phyloP scores from a whole-genome alignment of 768 basidiomycete species.

The Gloeopeniophorella convolvens region DNA sequence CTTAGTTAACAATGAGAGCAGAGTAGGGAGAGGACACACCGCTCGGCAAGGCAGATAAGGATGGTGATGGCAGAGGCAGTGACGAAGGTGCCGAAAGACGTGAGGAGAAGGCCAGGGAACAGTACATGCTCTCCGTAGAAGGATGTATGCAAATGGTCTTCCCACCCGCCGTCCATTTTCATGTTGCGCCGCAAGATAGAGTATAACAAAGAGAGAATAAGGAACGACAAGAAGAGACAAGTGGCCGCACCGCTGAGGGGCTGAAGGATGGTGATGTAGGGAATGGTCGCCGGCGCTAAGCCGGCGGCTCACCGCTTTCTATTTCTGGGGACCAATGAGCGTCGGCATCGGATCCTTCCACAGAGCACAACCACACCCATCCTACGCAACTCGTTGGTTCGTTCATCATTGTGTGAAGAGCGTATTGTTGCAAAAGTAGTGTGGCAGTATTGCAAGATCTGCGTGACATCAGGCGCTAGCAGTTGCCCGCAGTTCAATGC shows the following conservation, averaged over 20 bases:
- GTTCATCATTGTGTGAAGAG: too few relatives aligned
- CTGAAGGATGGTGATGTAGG: too few relatives aligned
- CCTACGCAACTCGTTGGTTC: too few relatives aligned
- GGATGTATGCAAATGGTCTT: slow-evolving; percentile 38
- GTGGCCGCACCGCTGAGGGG: neutral
- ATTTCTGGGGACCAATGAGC: too few relatives aligned
- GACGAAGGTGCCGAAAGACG: slow-evolving; percentile 44
- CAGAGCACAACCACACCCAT: too few relatives aligned
- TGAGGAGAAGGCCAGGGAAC: slow-evolving; percentile 36
- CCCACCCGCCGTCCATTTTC: slow-evolving; percentile 42
- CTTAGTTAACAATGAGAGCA: neutral
- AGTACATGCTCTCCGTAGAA: slow-evolving; percentile 43
- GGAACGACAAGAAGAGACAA: neutral
- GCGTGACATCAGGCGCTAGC: too few relatives aligned
- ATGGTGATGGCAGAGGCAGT: slow-evolving; percentile 39
- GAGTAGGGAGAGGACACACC: slow-evolving; percentile 33
- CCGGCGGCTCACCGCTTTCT: too few relatives aligned
- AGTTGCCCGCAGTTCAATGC: too few relatives aligned
- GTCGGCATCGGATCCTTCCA: too few relatives aligned
- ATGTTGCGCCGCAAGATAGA: slow-evolving; percentile 6
- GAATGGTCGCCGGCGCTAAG: neutral
- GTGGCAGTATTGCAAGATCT: too few relatives aligned
- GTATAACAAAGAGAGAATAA: neutral
- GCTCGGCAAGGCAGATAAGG: slow-evolving; percentile 47
- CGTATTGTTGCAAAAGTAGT: too few relatives aligned